A percentile compares a stretch with the other conserved stretches of the same genome.
Conservation (phyloP, 805 yeast species). For the Wickerhamomyces ciferrii region DNA sequence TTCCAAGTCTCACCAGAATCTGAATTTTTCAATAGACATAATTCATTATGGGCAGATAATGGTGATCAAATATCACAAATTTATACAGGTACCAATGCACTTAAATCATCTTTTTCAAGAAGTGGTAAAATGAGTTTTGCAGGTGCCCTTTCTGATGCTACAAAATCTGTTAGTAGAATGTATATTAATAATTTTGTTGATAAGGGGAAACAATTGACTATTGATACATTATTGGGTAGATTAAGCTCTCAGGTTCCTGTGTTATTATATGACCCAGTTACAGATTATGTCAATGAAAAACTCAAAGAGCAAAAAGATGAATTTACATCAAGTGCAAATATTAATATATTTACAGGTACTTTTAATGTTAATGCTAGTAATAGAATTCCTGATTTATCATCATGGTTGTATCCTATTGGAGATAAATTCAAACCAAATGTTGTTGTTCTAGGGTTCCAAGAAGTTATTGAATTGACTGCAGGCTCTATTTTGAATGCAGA, state of each 20-base stretch:
- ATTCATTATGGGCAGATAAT: conserved; percentile 95
- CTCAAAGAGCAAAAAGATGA: conserved; percentile 33
- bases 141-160: conserved; percentile 95
- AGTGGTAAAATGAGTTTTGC: conserved; percentile 96
- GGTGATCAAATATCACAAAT: conserved; percentile 96
- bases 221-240: conserved; percentile 81
- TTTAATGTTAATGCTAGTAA: conserved; percentile 80
- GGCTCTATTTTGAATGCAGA: conserved; percentile 87
- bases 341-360: conserved; percentile 74
- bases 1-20: conserved; percentile 32
- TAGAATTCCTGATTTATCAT: conserved; percentile 48
- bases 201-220: conserved; percentile 82
- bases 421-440: conserved; percentile 61
- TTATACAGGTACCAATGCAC: conserved; percentile 96
- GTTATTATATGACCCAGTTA: conserved; percentile 78
- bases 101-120: conserved; percentile 90
- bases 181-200: conserved; percentile 96
- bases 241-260: conserved; percentile 69
- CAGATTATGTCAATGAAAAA: conserved; percentile 73
- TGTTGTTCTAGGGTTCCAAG: conserved; percentile 90
- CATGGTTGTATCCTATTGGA: conserved; percentile 81
- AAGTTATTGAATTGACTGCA: conserved; percentile 88
- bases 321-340: conserved; percentile 56
- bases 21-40: conserved; percentile 68
- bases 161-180: conserved; percentile 91